A percentile compares a stretch with the other conserved stretches of the same genome.
These are phyloP conservation scores for Cucurbita moschata DNA, from an alignment of 306 rosid species.

Conservation along the genomic window DNA sequence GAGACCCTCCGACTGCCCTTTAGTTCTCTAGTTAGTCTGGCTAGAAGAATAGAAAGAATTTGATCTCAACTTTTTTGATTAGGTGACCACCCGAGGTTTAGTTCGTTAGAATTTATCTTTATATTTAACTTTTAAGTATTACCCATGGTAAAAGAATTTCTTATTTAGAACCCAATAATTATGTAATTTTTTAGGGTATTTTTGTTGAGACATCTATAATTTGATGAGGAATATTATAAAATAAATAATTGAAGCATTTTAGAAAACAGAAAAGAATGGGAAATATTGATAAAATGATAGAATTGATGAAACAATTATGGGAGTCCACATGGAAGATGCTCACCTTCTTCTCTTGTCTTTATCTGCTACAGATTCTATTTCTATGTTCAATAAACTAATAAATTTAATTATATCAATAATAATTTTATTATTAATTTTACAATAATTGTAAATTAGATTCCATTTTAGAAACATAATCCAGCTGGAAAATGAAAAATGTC, in stretches of 20 bases:
- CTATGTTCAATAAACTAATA: neutral
- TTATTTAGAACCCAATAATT: too few species aligned
- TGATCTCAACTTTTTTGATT: too few species aligned
- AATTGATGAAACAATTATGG: neutral
- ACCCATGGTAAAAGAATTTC: too few species aligned
- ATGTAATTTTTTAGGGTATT: too few species aligned
- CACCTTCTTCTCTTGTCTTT: conserved; percentile 4
- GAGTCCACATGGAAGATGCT: neutral
- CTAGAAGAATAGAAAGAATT: too few species aligned
- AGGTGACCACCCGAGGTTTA: too few species aligned
- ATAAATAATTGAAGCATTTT: neutral
- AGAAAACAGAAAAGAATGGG: neutral
- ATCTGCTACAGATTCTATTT: neutral
- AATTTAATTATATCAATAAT: neutral
- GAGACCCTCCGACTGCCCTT: too few species aligned
- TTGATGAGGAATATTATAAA: neutral
- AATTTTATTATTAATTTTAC: neutral
- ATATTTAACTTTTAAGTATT: too few species aligned
- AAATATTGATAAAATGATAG: too few species aligned
- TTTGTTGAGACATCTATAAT: neutral
- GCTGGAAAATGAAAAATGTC: neutral
- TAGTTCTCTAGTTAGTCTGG: too few species aligned
- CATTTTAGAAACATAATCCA: neutral
- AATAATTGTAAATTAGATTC: neutral
- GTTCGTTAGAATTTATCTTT: too few species aligned